A percentile compares a stretch with the other conserved stretches of the same genome.
phyloP scores from a whole-genome alignment of 2,329 filamentous ascomycete genomes.

The Sphaerostilbella broomeana region DNA sequence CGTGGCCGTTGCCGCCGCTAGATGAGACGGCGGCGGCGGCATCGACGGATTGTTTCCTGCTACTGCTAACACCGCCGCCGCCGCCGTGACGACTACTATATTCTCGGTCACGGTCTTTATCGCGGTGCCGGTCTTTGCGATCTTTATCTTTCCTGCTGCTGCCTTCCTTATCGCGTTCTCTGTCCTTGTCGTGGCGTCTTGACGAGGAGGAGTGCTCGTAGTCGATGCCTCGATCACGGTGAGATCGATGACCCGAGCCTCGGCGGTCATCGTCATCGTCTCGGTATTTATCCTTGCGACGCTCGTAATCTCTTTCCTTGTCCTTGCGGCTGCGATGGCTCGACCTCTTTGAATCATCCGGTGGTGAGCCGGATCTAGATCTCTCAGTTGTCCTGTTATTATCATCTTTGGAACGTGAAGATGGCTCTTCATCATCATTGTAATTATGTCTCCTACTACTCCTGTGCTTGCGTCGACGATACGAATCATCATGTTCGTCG shows the following conservation, averaged over 20 bases:
- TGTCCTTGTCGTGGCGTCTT: conserved; percentile 29
- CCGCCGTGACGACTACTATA: conserved; percentile 24
- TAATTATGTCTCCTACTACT: conserved; percentile 36
- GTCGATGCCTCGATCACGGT: conserved; percentile 36
- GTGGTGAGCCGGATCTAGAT: conserved; percentile 61
- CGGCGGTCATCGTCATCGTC: conserved; percentile 40
- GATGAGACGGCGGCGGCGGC: conserved; percentile 22
- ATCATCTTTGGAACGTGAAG: conserved; percentile 31
- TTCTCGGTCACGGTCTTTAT: conserved; percentile 30
- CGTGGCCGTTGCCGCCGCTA: conserved; percentile 21
- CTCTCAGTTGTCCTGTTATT: conserved; percentile 46
- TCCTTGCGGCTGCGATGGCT: conserved; percentile 57
- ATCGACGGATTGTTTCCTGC: conserved; percentile 25
- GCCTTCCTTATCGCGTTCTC: conserved; percentile 31
- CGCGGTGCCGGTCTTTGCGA: conserved; percentile 30
- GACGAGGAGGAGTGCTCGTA: conserved; percentile 26
- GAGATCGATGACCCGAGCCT: conserved; percentile 35
- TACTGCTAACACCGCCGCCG: conserved; percentile 29
- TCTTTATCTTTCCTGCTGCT: conserved; percentile 24
- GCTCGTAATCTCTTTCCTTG: conserved; percentile 36
- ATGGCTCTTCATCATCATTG: conserved; percentile 41
- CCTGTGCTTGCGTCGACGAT: conserved; percentile 46
- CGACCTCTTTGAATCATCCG: conserved; percentile 49
- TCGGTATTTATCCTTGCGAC: conserved; percentile 37
- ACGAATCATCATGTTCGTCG: conserved; percentile 36